phyloP scores from a whole-genome alignment of 495 filamentous ascomycete species.

The Aspergillus bridgeri region DNA sequence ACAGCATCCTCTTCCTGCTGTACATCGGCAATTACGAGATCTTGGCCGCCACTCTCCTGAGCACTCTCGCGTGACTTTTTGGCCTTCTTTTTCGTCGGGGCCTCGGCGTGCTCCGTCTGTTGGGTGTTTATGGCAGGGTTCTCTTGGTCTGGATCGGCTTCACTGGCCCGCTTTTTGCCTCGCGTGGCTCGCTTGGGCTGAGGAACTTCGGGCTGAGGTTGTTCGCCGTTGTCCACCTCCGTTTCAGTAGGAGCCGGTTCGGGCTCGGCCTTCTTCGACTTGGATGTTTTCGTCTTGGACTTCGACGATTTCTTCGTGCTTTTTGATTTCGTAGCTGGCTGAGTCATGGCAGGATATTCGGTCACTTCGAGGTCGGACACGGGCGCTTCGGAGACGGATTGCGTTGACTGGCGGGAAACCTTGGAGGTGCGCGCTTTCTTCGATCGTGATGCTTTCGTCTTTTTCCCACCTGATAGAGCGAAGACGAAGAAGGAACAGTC shows the following conservation, averaged over 20 bases:
- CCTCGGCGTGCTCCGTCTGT: slow-evolving; percentile 21
- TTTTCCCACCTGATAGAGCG: slow-evolving; percentile 36
- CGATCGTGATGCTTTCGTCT: slow-evolving; percentile 27
- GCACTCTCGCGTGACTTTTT: slow-evolving; percentile 50
- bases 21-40: slow-evolving; percentile 24
- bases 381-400: slow-evolving; percentile 57
- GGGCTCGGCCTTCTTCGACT: slow-evolving; percentile 57
- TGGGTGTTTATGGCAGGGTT: slow-evolving; percentile 14
- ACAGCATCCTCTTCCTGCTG: slow-evolving; percentile 20
- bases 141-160: slow-evolving; percentile 49
- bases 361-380: slow-evolving; percentile 52
- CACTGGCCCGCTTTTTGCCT: slow-evolving; percentile 64
- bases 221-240: slow-evolving; percentile 29
- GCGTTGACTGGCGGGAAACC: slow-evolving; percentile 65
- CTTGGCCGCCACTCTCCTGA: slow-evolving; percentile 16
- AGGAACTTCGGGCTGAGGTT: slow-evolving; percentile 27
- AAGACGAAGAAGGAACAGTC: slow-evolving; percentile 79
- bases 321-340: slow-evolving; percentile 48
- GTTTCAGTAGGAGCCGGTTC: slow-evolving; percentile 43
- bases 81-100: slow-evolving; percentile 64
- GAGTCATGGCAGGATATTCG: slow-evolving; percentile 67
- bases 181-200: slow-evolving; percentile 46
- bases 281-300: slow-evolving; percentile 36
- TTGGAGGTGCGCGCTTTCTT: slow-evolving; percentile 64
- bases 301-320: slow-evolving; percentile 47